Evolutionary conservation across 306 rosid species (phyloP).

Genomic region (Dryas octopetala): DNA sequence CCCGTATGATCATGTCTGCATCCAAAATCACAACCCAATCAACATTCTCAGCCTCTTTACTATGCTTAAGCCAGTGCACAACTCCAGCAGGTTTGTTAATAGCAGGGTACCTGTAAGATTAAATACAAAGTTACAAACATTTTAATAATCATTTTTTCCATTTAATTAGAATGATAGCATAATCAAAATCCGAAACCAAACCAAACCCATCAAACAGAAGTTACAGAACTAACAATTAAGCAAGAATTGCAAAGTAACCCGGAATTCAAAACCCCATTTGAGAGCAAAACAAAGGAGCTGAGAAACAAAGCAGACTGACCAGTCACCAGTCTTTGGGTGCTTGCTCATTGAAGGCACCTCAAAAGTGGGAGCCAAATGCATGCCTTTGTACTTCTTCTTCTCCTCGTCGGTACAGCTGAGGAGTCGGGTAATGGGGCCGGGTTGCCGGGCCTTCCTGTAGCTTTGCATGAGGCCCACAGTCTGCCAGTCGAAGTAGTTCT

Average conservation of each 20-base stretch:
- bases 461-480: constrained; percentile 93
- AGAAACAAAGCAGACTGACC: constrained; percentile 39
- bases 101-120: constrained; percentile 90
- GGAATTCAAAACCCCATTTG: constrained; percentile 25
- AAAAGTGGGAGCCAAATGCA: constrained; percentile 95
- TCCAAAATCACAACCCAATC: constrained; percentile 98
- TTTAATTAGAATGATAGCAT: background rate
- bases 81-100: constrained; percentile 99
- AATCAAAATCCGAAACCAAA: background rate
- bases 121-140: background rate
- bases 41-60: constrained; percentile 86
- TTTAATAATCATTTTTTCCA: constrained; percentile 1
- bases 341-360: constrained; percentile 96
- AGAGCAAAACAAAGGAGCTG: background rate
- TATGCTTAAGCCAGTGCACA: constrained; percentile 88
- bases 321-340: constrained; percentile 97
- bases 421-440: constrained; percentile 89
- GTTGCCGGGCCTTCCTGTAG: constrained; percentile 74
- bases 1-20: constrained; percentile 95
- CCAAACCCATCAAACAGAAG: background rate
- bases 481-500: constrained; percentile 99
- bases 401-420: constrained; percentile 93
- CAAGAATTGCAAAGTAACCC: constrained; percentile 6
- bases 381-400: constrained; percentile 83
- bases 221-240: background rate